Percentiles rank a stretch among this genome's conserved stretches.
These are phyloP conservation scores for Salmacisia buchloeana DNA, from an alignment of 1,284 basidiomycete species.

Conservation along the genomic window DNA sequence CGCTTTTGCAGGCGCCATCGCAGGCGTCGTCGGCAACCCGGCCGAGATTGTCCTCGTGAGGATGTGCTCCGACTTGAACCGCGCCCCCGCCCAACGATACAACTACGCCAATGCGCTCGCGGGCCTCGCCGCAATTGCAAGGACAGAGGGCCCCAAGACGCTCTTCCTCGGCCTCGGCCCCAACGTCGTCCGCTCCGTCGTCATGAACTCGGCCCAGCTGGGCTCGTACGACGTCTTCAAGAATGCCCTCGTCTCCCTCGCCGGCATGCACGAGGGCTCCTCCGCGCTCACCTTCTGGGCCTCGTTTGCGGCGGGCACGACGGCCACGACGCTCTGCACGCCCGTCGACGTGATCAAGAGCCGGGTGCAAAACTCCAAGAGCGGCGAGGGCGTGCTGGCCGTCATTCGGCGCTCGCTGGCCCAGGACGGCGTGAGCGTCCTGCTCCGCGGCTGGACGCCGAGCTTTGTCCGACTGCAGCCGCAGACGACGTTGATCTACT, in stretches of 20 bases:
- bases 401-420: slow-evolving; percentile 32
- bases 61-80: slow-evolving; percentile 52
- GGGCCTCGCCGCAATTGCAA: slow-evolving; percentile 54
- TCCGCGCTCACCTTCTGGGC: slow-evolving; percentile 54
- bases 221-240: slow-evolving; percentile 58
- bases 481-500: slow-evolving; percentile 20
- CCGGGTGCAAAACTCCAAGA: slow-evolving; percentile 53
- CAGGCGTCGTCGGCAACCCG: slow-evolving; percentile 11
- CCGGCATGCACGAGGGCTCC: slow-evolving; percentile 54
- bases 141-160: slow-evolving; percentile 53
- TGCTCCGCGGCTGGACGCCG: slow-evolving; percentile 59
- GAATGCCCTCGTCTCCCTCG: slow-evolving; percentile 50
- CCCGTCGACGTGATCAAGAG: slow-evolving; percentile 54
- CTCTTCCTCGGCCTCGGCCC: slow-evolving; percentile 55
- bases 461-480: slow-evolving; percentile 53
- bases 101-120: slow-evolving; percentile 53
- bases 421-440: slow-evolving; percentile 53
- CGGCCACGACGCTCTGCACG: slow-evolving; percentile 54
- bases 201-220: slow-evolving; percentile 55
- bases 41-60: slow-evolving; percentile 56
- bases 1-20: slow-evolving; percentile 13
- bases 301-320: slow-evolving; percentile 55
- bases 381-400: slow-evolving; percentile 24
- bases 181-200: slow-evolving; percentile 55
- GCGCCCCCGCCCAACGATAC: slow-evolving; percentile 33